A percentile compares a stretch with the other conserved stretches of the same genome.
These are phyloP conservation scores for Smittium mucronatum DNA, from an alignment of 371 early-diverging fungal species.

Conservation along the genomic window DNA sequence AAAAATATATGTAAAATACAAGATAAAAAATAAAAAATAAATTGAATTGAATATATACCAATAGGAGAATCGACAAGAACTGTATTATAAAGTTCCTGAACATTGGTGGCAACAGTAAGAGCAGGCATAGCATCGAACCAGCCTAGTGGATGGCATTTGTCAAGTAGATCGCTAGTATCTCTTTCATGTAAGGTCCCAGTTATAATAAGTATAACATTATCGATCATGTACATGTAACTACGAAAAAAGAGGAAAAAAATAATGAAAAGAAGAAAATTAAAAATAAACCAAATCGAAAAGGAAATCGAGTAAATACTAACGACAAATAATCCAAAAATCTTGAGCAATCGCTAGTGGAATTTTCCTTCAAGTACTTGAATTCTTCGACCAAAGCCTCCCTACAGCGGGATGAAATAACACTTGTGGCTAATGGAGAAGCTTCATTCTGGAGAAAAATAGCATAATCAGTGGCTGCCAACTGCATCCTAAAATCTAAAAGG, in stretches of 20 bases:
- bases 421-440: constrained; percentile 88
- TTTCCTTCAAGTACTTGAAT: constrained; percentile 79
- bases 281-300: neutral
- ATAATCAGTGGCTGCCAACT: constrained; percentile 91
- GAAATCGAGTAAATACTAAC: constrained; percentile 36
- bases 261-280: constrained; percentile 7
- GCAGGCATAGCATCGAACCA: constrained; percentile 95
- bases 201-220: constrained; percentile 93
- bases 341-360: constrained; percentile 68
- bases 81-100: constrained; percentile 86
- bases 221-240: constrained; percentile 98
- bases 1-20: neutral
- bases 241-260: neutral
- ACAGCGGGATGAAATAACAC: constrained; percentile 74
- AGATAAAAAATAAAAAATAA: neutral
- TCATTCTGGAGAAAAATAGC: constrained; percentile 88
- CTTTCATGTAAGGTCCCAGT: constrained; percentile 96
- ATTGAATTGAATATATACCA: constrained; percentile 10
- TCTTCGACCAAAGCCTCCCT: constrained; percentile 82
- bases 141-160: constrained; percentile 92
- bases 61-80: constrained; percentile 90
- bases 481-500: constrained; percentile 66
- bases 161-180: constrained; percentile 82
- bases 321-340: constrained; percentile 93
- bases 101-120: constrained; percentile 91